A percentile compares a stretch with the other conserved stretches of the same genome.
These are phyloP conservation scores for Citrus hindsii DNA, from an alignment of 345 rosid species.

Conservation along the genomic window DNA sequence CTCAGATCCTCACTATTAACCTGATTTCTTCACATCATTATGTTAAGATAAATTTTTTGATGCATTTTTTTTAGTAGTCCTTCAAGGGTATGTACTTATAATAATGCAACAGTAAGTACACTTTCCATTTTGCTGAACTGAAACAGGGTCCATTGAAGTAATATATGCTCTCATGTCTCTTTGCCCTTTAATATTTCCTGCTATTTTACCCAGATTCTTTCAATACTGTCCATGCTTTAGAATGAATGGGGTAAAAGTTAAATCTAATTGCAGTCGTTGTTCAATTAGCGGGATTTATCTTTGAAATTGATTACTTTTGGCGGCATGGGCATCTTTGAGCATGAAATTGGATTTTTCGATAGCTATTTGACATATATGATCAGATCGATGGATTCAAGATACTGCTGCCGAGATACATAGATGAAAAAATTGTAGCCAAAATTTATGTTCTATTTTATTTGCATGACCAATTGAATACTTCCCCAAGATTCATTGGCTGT, in stretches of 20 bases:
- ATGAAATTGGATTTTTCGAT: not conserved
- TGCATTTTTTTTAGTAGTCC: not conserved
- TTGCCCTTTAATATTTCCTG: too few relatives aligned
- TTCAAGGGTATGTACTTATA: not conserved
- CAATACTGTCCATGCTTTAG: not conserved
- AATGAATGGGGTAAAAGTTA: not conserved
- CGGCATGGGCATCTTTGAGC: not conserved
- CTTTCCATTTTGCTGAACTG: too few relatives aligned
- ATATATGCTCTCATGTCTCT: too few relatives aligned
- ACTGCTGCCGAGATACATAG: not conserved
- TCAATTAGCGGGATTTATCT: not conserved
- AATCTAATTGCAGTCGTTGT: not conserved
- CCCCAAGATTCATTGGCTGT: not conserved
- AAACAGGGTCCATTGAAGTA: too few relatives aligned
- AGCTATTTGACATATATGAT: not conserved
- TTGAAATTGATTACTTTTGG: not conserved
- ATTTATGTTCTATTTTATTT: not conserved
- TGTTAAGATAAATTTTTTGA: not conserved
- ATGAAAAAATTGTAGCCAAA: not conserved
- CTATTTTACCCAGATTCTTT: too few relatives aligned
- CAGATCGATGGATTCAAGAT: not conserved
- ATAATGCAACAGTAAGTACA: not conserved
- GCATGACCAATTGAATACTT: not conserved
- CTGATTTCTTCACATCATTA: not conserved
- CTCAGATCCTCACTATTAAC: not conserved